These are phyloP conservation scores for Jamesozyma piceae DNA, from an alignment of 805 yeast genomes.

Conservation along the genomic window DNA sequence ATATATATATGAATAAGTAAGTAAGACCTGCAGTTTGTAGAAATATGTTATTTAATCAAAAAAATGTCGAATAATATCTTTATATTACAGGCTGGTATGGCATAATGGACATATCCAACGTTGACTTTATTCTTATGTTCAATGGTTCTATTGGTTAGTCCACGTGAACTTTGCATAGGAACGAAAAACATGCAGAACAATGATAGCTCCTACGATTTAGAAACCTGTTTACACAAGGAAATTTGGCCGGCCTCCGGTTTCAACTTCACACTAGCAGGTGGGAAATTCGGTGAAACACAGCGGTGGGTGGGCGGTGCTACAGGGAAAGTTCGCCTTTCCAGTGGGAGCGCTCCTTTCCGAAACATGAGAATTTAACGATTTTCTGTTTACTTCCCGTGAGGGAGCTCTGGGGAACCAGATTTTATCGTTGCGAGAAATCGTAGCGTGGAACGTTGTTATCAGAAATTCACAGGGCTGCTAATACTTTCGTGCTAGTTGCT, in stretches of 20 bases:
- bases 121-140: neutral
- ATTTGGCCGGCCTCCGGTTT: neutral
- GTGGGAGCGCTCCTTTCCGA: neutral
- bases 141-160: neutral
- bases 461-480: constrained; percentile 20
- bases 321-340: neutral
- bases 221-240: constrained; percentile 22
- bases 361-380: neutral
- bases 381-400: constrained; percentile 1
- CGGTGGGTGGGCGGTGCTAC: constrained; percentile 5
- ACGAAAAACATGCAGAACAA: constrained; percentile 16
- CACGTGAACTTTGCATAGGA: constrained; percentile 2
- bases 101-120: no score
- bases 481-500: neutral
- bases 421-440: neutral
- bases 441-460: constrained; percentile 21
- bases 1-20: no score
- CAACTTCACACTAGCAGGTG: constrained; percentile 21
- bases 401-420: constrained; percentile 1
- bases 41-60: no score
- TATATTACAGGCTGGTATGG: no score
- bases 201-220: constrained; percentile 21
- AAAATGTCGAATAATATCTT: no score
- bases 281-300: constrained; percentile 33
- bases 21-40: no score